Base-by-base conservation (phyloP, 148 eudicot genomes). In the Silene latifolia region DNA sequence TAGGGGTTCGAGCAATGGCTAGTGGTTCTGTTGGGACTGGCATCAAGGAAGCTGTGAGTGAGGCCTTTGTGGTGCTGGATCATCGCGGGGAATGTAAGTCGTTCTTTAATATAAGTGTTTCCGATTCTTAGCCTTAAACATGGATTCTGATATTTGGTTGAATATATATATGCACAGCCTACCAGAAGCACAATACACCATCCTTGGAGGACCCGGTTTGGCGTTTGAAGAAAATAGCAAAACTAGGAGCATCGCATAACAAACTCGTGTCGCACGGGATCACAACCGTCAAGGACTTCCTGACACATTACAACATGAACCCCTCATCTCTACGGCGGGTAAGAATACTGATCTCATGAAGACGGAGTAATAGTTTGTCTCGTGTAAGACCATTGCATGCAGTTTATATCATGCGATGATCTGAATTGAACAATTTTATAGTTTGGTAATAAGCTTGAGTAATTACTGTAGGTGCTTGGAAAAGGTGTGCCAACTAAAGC, bases 41-140 rank as follows among this genome's bases (percentile, higher is more conserved):
- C 51, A 83, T 93, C 19, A 88, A 84, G 77, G 97, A 91, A 83
- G 98, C 90, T 72, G 83, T 77, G 60, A 89, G 90, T 82, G 92
- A 85, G 46, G 82, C 95, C 39, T 93, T 91, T 71, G 80, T 74
- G 46, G 98, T 93, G 2, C 80, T 87, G 82, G 98, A 94, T 83
- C 97, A 89, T 60, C 97, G 97, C 39, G 98, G 97, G 54, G 96
- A 90, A 81, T 83, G 98, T 94, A 85, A 79, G 93, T 72, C 70
- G 68, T 35, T 24, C 29, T 32, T 66, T n/a, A n/a, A n/a, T n/a
- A n/a, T n/a, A n/a, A n/a, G n/a, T n/a, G n/a, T n/a, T n/a, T n/a
- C n/a, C n/a, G n/a, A n/a, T n/a, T n/a, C n/a, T n/a, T n/a, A n/a
- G n/a, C n/a, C n/a, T n/a, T n/a, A n/a, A n/a, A n/a, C n/a, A n/a